Conservation (phyloP, 306 rosid genomes). For the Macrotyloma uniflorum region DNA sequence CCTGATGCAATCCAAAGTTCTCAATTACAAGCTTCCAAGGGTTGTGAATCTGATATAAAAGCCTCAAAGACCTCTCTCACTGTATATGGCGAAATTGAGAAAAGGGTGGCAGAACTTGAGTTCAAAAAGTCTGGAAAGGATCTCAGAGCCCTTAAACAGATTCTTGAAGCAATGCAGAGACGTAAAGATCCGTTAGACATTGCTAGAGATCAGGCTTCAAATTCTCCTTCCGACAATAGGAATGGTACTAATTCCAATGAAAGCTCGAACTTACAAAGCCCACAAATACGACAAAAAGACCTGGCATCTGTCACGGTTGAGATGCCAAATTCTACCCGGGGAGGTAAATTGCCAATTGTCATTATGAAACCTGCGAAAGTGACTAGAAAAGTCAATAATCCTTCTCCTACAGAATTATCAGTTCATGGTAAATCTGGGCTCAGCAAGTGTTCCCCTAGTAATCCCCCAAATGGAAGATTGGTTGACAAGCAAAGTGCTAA, state of each 20-base stretch:
- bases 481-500: conserved; percentile 44
- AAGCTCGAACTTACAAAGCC: conserved; percentile 50
- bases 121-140: conserved; percentile 93
- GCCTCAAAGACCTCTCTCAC: conserved; percentile 52
- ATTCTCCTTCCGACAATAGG: conserved; percentile 43
- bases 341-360: conserved; percentile 54
- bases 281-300: conserved; percentile 42
- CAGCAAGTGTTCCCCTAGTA: conserved; percentile 34
- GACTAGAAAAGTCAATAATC: conserved; percentile 43
- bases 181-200: conserved; percentile 43
- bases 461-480: conserved; percentile 51
- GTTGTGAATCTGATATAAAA: conserved; percentile 51
- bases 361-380: conserved; percentile 66
- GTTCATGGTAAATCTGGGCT: conserved; percentile 42
- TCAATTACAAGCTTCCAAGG: conserved; percentile 46
- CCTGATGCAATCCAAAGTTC: conserved; percentile 44
- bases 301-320: conserved; percentile 34
- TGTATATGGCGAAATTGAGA: conserved; percentile 87
- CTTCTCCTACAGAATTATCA: conserved; percentile 38
- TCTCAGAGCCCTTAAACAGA: conserved; percentile 93
- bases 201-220: conserved; percentile 54
- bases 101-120: conserved; percentile 80
- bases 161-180: conserved; percentile 91
- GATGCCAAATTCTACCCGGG: conserved; percentile 40
- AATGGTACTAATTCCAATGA: conserved; percentile 39